phyloP scores from a whole-genome alignment of 208 protist genomes.

The Blastocrithidia nonstop region DNA sequence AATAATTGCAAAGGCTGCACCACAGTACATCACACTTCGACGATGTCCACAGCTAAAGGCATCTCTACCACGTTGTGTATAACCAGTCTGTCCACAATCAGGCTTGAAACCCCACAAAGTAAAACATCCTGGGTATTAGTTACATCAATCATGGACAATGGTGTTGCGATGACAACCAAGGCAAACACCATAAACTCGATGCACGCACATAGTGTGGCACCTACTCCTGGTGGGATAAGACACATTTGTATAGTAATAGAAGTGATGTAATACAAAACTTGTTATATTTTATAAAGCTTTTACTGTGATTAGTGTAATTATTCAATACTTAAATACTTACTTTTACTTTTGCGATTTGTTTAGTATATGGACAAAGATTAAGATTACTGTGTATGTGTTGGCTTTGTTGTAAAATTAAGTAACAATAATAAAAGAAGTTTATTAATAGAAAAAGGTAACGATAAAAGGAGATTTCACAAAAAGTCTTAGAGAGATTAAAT shows the following conservation, averaged over 20 bases:
- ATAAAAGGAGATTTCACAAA: too few relatives aligned
- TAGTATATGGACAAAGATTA: too few relatives aligned
- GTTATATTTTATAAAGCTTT: too few relatives aligned
- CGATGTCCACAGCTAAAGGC: constrained; percentile 9
- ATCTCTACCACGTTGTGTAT: background rate
- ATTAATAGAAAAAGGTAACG: too few relatives aligned
- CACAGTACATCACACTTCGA: constrained; percentile 13
- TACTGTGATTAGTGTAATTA: too few relatives aligned
- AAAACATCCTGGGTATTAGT: constrained; percentile 3
- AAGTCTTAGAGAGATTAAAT: too few relatives aligned
- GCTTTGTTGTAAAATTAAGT: too few relatives aligned
- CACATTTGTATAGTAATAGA: constrained; percentile 17
- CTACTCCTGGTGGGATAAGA: constrained; percentile 6
- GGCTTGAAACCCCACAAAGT: constrained; percentile 21
- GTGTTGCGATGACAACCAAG: constrained; percentile 11
- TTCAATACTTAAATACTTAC: too few relatives aligned
- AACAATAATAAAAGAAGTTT: too few relatives aligned
- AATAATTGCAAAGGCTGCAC: constrained; percentile 16
- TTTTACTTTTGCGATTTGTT: too few relatives aligned
- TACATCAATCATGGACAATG: constrained; percentile 3
- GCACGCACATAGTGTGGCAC: constrained; percentile 11
- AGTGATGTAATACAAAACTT: too few relatives aligned
- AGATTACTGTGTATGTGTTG: too few relatives aligned
- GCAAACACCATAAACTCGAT: constrained; percentile 13
- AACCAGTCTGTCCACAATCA: constrained; percentile 8